A percentile compares a stretch with the other conserved stretches of the same genome.
Evolutionary conservation across 129 eudicot genomes (phyloP).

Genomic region (Ambrosia trifida): DNA sequence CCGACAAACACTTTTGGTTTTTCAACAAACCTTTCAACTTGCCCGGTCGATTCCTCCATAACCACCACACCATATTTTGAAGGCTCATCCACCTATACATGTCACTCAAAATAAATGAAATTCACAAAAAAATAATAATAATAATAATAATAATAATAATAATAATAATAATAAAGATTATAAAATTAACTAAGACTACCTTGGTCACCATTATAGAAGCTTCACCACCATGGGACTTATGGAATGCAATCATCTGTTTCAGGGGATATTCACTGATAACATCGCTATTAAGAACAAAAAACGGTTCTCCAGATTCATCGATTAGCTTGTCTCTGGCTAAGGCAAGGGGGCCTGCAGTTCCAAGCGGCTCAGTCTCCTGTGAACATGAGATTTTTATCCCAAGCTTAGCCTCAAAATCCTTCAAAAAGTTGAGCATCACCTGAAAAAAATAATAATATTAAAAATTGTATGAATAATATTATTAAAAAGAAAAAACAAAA

Average conservation of each 20-base stretch:
- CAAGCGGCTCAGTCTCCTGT: constrained; percentile 86
- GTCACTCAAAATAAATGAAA: not conserved
- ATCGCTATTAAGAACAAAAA: constrained; percentile 83
- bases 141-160: not conserved
- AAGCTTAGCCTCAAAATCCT: constrained; percentile 77
- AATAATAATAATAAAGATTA: not conserved
- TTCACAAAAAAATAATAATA: not conserved
- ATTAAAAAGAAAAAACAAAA: not conserved
- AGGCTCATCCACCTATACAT: constrained; percentile 86
- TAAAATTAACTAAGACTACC: constrained; percentile 38
- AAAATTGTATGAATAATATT: constrained; percentile 2
- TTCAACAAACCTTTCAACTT: constrained; percentile 81
- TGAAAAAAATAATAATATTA: constrained; percentile 17
- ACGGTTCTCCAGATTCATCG: constrained; percentile 72
- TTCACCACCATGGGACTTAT: constrained; percentile 84
- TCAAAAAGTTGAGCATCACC: constrained; percentile 77
- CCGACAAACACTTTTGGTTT: constrained; percentile 90
- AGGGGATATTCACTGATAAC: constrained; percentile 80
- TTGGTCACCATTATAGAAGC: constrained; percentile 94
- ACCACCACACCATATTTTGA: constrained; percentile 92
- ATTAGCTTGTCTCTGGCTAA: constrained; percentile 75
- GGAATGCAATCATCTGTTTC: constrained; percentile 74
- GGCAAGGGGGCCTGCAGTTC: constrained; percentile 91
- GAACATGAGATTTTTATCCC: constrained; percentile 84
- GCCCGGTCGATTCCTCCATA: constrained; percentile 79